Base-by-base conservation (phyloP, 176 grass and related monocot genomes). In the Avena insularis region DNA sequence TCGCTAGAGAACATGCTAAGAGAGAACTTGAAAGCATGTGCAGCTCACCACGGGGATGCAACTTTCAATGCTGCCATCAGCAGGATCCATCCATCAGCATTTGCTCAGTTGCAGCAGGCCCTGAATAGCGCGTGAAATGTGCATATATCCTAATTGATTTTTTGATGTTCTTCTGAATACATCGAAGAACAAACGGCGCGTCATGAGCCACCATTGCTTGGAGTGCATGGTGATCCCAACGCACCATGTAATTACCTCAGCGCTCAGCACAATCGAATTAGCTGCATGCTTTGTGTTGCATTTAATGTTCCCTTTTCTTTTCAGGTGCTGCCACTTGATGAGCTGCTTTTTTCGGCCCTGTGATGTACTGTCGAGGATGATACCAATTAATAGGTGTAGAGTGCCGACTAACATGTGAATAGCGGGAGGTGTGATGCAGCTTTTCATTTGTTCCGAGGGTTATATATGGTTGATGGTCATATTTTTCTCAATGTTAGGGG, bases 1-100 rank as follows among this genome's bases (percentile, higher is more conserved):
- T 99, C 97, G 38, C 82, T 96, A 75, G 92, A 93, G 85, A 85
- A 91, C 8, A 78, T 96, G 61, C 76, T 99, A 78, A 91, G 92
- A 78, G 94, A 99, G 36, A 99, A 99, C 85, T 82, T 99, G 21
- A 99, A 99, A 76, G 86, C 94, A 63, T 99, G 92, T 94, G 90
- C 93, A 38, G 62, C 90, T 88, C 81, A 94, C 85, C 97, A 96
- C 19, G 97, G 97, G 82, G 92, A 99, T 67, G 76, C 89, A 77
- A 86, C 87, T 38, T 99, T 99, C 81, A 99, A 93, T 89, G 92
- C 92, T 46, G 97, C 97, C 79, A 96, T 99, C 62, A 81, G 90
- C 72, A 92, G 90, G 76, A 94, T 99, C 51, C 94, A 99, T 89
- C 97, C 97, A n/a, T 84, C 97, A 77, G 91, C 92, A 64, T 94